Evolutionary conservation across 352 stramenopile genomes (phyloP).

Genomic region (Saprolegnia parasitica): DNA sequence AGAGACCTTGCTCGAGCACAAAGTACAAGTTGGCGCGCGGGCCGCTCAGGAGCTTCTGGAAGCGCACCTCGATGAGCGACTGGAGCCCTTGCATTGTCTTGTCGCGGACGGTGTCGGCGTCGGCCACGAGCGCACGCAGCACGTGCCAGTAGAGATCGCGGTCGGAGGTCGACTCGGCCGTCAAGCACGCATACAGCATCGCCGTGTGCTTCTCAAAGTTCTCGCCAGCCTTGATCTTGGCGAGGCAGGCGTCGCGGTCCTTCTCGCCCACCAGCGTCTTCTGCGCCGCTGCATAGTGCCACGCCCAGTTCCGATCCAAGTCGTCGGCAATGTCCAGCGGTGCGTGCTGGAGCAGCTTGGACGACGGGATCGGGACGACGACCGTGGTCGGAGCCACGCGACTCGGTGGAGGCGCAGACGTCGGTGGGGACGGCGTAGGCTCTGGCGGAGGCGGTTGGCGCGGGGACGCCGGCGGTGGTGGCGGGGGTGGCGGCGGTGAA

Average conservation of each 20-base stretch:
- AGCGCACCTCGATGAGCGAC: conserved; percentile 80
- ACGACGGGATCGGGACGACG: conserved; percentile 39
- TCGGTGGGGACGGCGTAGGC: neutral
- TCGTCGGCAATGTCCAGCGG: conserved; percentile 73
- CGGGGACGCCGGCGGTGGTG: neutral
- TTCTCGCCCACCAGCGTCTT: conserved; percentile 66
- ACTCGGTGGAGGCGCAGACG: conserved; percentile 10
- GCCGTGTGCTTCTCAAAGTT: conserved; percentile 74
- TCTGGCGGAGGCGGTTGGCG: conserved; percentile 6
- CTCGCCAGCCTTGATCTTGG: conserved; percentile 44
- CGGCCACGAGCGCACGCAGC: neutral
- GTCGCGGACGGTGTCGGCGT: neutral
- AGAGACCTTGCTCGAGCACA: conserved; percentile 74
- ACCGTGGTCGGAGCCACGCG: conserved; percentile 1
- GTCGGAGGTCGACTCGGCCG: conserved; percentile 44
- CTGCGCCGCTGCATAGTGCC: conserved; percentile 82
- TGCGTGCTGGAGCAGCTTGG: conserved; percentile 66
- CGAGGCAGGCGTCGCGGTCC: conserved; percentile 48
- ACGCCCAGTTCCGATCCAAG: conserved; percentile 81
- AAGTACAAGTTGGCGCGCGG: conserved; percentile 76
- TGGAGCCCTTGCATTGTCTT: conserved; percentile 55
- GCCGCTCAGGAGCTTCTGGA: conserved; percentile 64
- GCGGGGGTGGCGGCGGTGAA: conserved; percentile 12
- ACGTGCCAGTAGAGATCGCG: conserved; percentile 64
- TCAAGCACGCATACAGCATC: conserved; percentile 76